These are phyloP conservation scores for Lactuca sativa DNA, from an alignment of 129 eudicot genomes.

Conservation along the genomic window DNA sequence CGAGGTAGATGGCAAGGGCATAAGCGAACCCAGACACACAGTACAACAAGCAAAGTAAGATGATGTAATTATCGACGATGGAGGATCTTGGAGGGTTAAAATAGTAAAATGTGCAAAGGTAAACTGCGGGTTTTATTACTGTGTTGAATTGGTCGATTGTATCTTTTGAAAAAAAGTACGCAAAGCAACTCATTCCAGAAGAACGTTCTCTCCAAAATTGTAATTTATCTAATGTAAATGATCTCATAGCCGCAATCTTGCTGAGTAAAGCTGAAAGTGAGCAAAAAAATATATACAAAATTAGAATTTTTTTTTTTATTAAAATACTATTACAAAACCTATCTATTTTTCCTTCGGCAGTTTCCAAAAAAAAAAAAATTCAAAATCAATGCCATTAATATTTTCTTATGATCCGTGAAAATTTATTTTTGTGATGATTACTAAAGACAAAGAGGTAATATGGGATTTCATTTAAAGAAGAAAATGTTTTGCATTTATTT, in stretches of 20 bases:
- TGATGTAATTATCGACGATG: conserved; percentile 65
- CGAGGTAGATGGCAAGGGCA: conserved; percentile 85
- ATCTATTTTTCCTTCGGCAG: no score
- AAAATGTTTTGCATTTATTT: neutral
- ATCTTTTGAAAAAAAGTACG: conserved; percentile 87
- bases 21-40: conserved; percentile 96
- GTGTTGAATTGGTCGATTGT: conserved; percentile 88
- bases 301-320: neutral
- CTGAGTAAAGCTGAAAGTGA: conserved; percentile 77
- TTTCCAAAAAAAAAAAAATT: no score
- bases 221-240: conserved; percentile 80
- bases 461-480: neutral
- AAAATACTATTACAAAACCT: no score
- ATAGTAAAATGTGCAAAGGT: conserved; percentile 88
- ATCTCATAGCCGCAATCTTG: conserved; percentile 86
- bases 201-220: conserved; percentile 97
- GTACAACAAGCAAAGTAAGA: conserved; percentile 78
- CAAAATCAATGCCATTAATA: neutral
- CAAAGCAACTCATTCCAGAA: conserved; percentile 97
- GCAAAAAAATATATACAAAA: conserved; percentile 21
- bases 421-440: neutral
- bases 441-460: conserved; percentile 1
- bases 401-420: neutral
- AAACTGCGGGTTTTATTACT: conserved; percentile 82
- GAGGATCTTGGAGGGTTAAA: conserved; percentile 93